Percentiles rank a stretch among this genome's conserved stretches.
Evolutionary conservation across 2,329 filamentous ascomycete species (phyloP).

Genomic region (Pseudocercospora pini-densiflorae): DNA sequence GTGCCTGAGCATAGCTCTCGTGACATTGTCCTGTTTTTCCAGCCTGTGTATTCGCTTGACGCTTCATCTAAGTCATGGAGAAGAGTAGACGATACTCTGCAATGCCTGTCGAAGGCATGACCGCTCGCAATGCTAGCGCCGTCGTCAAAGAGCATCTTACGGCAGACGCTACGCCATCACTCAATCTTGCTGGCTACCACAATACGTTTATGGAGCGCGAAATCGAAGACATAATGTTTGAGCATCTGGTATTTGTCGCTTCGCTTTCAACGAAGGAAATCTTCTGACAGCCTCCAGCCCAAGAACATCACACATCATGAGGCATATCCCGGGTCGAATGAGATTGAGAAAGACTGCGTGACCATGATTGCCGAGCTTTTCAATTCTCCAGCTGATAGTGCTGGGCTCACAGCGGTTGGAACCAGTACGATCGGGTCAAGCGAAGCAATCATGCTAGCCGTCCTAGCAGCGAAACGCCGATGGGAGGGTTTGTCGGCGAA

Average conservation of each 20-base stretch:
- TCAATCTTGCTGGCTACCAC: background rate
- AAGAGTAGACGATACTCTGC: background rate
- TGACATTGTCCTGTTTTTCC: no score
- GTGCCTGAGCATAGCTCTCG: no score
- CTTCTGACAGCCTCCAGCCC: background rate
- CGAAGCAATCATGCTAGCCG: background rate
- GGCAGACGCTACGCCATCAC: background rate
- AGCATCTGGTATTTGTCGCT: background rate
- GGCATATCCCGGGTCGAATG: background rate
- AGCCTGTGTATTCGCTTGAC: no score
- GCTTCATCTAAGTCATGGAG: background rate
- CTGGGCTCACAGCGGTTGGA: background rate
- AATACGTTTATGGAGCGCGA: background rate
- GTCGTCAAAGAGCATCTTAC: background rate
- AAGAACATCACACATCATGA: background rate
- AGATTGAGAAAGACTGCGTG: background rate
- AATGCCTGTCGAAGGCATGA: background rate
- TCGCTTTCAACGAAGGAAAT: background rate
- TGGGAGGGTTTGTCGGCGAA: background rate
- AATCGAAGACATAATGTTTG: background rate
- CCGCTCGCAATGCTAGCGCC: background rate
- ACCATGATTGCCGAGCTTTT: background rate
- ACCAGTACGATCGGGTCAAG: background rate
- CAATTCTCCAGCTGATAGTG: background rate
- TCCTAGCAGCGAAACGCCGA: background rate